Percentiles rank a stretch among this genome's conserved stretches.
phyloP scores from a whole-genome alignment of 148 eudicot species.

The Hydrangea macrophylla region DNA sequence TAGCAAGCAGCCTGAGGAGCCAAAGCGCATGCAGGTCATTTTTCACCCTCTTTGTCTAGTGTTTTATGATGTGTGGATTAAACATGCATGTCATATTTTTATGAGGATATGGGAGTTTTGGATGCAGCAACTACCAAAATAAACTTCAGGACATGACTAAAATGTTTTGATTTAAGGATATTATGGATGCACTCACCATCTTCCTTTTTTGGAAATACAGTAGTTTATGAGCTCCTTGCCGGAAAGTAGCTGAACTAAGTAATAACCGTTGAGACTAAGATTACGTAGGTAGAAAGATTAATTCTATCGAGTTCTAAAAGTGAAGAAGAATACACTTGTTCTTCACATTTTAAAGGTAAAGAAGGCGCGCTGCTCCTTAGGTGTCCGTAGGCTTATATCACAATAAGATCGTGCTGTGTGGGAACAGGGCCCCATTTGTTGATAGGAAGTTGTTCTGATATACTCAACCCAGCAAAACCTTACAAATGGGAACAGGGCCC shows the following conservation, averaged over 20 bases:
- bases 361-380: background rate
- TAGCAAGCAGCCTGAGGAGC: slow-evolving; percentile 81
- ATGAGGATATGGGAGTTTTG: background rate
- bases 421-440: background rate
- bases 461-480: background rate
- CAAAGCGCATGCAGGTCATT: slow-evolving; percentile 66
- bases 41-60: background rate
- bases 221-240: too few species aligned
- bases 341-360: slow-evolving; percentile 2
- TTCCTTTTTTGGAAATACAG: background rate
- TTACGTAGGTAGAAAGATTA: too few species aligned
- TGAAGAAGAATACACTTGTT: background rate
- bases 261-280: too few species aligned
- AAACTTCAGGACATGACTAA: background rate
- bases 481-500: background rate
- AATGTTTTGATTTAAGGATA: background rate
- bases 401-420: background rate
- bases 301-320: too few species aligned
- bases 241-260: too few species aligned
- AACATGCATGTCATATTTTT: background rate
- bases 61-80: background rate
- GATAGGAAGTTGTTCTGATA: background rate
- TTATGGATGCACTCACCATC: background rate
- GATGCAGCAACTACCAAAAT: background rate
- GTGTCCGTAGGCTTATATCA: background rate